These are phyloP conservation scores for Pichia membranifaciens DNA, from an alignment of 805 yeast species.

Conservation along the genomic window DNA sequence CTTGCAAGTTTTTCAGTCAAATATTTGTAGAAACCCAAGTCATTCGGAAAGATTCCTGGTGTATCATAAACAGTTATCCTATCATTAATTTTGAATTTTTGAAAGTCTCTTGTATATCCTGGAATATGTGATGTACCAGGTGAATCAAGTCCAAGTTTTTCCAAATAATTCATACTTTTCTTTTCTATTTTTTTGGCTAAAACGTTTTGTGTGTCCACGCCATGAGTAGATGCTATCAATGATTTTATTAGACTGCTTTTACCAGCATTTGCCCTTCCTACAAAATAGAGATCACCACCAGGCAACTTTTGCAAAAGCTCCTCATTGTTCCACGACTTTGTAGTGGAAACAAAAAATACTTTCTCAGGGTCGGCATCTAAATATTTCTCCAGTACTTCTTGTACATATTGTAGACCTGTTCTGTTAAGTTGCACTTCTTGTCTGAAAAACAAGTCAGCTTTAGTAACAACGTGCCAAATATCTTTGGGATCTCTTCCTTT, in stretches of 20 bases:
- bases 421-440: slow-evolving; percentile 18
- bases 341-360: slow-evolving; percentile 47
- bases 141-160: slow-evolving; percentile 15
- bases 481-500: slow-evolving; percentile 31
- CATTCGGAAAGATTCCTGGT: slow-evolving; percentile 37
- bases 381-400: slow-evolving; percentile 26
- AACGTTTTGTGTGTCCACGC: slow-evolving; percentile 13
- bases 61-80: slow-evolving; percentile 34
- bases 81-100: slow-evolving; percentile 28
- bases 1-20: slow-evolving; percentile 16
- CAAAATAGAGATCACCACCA: slow-evolving; percentile 38
- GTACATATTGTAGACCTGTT: slow-evolving; percentile 29
- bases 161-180: slow-evolving; percentile 20
- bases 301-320: slow-evolving; percentile 35
- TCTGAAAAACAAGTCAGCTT: slow-evolving; percentile 32
- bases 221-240: slow-evolving; percentile 22
- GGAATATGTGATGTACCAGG: slow-evolving; percentile 54
- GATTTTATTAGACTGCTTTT: slow-evolving; percentile 56
- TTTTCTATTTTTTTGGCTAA: slow-evolving; percentile 21
- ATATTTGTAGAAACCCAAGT: slow-evolving; percentile 29
- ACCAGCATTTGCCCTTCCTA: slow-evolving; percentile 68
- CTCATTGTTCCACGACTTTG: slow-evolving; percentile 46
- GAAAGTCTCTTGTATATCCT: slow-evolving; percentile 58
- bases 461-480: slow-evolving; percentile 38
- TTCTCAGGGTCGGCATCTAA: slow-evolving; percentile 27